Percentiles rank a stretch among this genome's conserved stretches.
Conservation (phyloP, 106 monocot species). For the Gastrodia elata region DNA sequence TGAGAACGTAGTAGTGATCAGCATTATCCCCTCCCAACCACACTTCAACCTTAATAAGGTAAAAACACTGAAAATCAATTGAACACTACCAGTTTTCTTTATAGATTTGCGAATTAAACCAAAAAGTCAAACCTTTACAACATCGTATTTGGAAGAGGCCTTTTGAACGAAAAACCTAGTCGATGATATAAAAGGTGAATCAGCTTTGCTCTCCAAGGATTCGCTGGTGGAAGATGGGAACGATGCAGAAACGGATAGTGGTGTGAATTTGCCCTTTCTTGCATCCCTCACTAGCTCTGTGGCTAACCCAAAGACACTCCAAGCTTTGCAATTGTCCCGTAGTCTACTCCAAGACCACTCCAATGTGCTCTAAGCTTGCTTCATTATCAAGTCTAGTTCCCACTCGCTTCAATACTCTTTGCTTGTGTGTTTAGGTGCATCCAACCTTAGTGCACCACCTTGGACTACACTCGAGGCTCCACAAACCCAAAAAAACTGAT, state of each 20-base stretch:
- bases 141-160: slow-evolving; percentile 97
- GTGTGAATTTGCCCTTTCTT: slow-evolving; percentile 1
- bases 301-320: no score
- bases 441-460: no score
- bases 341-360: no score
- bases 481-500: no score
- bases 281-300: not conserved
- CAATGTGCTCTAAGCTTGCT: no score
- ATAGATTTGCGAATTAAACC: not conserved
- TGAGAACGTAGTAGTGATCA: slow-evolving; percentile 96
- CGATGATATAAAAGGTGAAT: slow-evolving; percentile 9
- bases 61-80: not conserved
- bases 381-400: no score
- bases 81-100: not conserved
- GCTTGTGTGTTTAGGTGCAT: no score
- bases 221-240: not conserved
- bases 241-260: slow-evolving; percentile 4
- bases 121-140: slow-evolving; percentile 64
- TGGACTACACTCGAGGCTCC: no score
- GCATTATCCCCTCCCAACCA: slow-evolving; percentile 98
- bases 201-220: slow-evolving; percentile 12
- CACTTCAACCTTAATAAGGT: slow-evolving; percentile 61
- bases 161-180: slow-evolving; percentile 46
- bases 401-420: no score
- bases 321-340: no score